Percentiles rank a stretch among this genome's conserved stretches.
Evolutionary conservation across 2,329 filamentous ascomycete genomes (phyloP).

Genomic region (Corinectria fuckeliana): DNA sequence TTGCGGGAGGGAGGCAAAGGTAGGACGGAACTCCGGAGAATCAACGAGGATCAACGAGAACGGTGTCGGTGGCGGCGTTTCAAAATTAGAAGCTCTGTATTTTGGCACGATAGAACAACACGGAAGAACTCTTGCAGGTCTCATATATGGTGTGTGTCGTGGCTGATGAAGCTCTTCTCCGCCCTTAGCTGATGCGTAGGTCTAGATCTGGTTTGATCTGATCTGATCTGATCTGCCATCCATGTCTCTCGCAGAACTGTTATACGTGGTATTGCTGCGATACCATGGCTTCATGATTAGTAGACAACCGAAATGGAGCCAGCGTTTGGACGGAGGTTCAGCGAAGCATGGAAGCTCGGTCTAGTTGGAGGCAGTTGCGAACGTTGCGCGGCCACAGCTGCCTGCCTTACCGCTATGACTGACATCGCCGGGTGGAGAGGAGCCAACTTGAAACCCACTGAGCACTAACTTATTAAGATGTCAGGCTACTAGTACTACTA

Average conservation of each 20-base stretch:
- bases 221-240: conserved; percentile 3
- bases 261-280: neutral
- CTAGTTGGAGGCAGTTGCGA: conserved; percentile 18
- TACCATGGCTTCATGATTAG: neutral
- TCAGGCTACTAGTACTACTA: too few species aligned
- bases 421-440: conserved; percentile 7
- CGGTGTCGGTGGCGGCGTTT: neutral
- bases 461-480: too few species aligned
- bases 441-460: too few species aligned
- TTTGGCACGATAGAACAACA: neutral
- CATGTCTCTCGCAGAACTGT: neutral
- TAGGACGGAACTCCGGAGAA: neutral
- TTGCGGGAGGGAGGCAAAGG: neutral
- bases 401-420: conserved; percentile 22
- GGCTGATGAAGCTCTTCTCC: neutral
- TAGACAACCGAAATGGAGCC: neutral
- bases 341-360: conserved; percentile 10
- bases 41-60: neutral
- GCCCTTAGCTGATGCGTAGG: neutral
- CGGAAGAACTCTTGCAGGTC: neutral
- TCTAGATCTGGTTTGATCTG: conserved; percentile 5
- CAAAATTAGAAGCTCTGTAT: neutral
- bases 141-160: neutral
- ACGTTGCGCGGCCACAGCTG: conserved; percentile 33
- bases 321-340: conserved; percentile 3